Evolutionary conservation across 345 rosid species (phyloP), one percentile per base, ranked within the genome.

Genomic region (Lepidium africanum): DNA sequence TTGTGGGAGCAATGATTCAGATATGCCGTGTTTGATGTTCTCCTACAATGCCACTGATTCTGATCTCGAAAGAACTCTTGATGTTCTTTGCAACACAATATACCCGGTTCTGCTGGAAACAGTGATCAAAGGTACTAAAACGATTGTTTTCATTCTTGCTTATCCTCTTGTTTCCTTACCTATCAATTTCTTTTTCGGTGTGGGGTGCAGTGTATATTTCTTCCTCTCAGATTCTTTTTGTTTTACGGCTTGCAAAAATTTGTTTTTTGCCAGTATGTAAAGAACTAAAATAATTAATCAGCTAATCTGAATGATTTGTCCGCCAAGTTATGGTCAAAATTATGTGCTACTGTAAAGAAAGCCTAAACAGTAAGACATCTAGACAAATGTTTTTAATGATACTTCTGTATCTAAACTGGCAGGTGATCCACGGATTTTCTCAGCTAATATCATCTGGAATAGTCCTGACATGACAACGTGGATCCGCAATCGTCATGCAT

Each of bases 391-490:
- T 63, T 64, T 13, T 63, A 51, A 25, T 60, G 52, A 43, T 19
- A 54, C 25, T 48, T 40, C 37, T 59, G 63, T 65, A 47, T 65
- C 60, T 58, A 50, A 59, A 79, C 62, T 77, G 76, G 69, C 80
- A 94, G 99, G 99, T 76, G 96, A 94, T 67, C 86, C 82, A 74
- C 88, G 95, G 55, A 80, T 94, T 70, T 56, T 59, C 65, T 81
- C 95, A 3, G 91, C 86, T 70, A 89, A 85, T 52, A 86, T 94
- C 46, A 78, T 71, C 51, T 91, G 96, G 99, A 79, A 83, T 43
- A 83, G 81, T 78, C 85, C 95, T 8, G 91, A 87, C 45, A 72
- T 84, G 48, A 78, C 82, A 5, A 79, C 88, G 21, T 86, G 99
- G 95, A 81, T 85, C 66, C 82, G 83, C 67, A 90, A 76, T 62